Conservation (phyloP, 1,284 basidiomycete genomes). For the Tausonia pullulans region DNA sequence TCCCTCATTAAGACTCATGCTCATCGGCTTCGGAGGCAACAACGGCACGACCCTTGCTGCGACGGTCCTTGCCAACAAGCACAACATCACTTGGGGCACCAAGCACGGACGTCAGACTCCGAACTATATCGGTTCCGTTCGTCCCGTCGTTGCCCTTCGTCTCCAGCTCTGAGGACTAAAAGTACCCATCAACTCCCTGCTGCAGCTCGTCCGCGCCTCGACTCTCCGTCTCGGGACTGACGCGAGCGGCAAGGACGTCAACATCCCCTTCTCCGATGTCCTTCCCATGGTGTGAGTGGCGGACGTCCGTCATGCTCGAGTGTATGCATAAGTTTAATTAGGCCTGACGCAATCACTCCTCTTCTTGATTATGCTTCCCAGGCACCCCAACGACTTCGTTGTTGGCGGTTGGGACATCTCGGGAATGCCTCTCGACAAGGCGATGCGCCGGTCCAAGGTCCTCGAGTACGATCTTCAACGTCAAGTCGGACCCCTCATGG, state of each 20-base stretch:
- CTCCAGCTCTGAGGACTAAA: not conserved
- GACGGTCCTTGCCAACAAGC: constrained; percentile 89
- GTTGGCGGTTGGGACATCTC: constrained; percentile 98
- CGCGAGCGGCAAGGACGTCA: constrained; percentile 74
- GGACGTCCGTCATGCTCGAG: not conserved
- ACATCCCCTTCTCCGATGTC: constrained; percentile 85
- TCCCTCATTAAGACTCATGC: constrained; percentile 71
- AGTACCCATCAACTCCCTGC: too few species aligned
- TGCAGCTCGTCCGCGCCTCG: constrained; percentile 70
- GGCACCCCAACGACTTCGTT: constrained; percentile 92
- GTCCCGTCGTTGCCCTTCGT: not conserved
- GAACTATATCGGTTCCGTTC: constrained; percentile 80
- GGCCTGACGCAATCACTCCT: not conserved
- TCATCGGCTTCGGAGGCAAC: constrained; percentile 95
- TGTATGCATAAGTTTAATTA: not conserved
- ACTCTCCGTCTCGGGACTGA: constrained; percentile 87
- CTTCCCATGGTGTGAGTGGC: constrained; percentile 68
- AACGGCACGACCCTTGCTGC: constrained; percentile 92
- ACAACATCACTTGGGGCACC: constrained; percentile 91
- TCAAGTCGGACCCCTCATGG: constrained; percentile 81
- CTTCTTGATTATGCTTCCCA: not conserved
- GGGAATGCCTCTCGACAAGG: constrained; percentile 67
- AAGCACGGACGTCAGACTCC: constrained; percentile 86
- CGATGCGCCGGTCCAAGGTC: constrained; percentile 88
- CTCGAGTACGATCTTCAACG: constrained; percentile 95